Evolutionary conservation across 2,329 filamentous ascomycete genomes (phyloP), one percentile per base, ranked within the genome.

Genomic region (Zymoseptoria brevis): DNA sequence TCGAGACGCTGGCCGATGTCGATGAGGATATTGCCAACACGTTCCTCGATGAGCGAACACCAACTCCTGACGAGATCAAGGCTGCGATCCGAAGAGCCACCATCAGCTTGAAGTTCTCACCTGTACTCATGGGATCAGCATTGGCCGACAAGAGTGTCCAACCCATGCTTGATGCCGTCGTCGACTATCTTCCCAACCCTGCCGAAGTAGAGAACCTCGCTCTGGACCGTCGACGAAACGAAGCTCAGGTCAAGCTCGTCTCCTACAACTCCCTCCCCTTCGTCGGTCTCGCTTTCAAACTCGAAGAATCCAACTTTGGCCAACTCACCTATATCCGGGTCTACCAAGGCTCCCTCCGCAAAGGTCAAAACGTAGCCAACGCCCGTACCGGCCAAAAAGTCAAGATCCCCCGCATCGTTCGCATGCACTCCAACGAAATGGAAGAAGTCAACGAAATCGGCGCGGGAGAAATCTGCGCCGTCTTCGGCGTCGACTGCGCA

Each of bases 361-460:
- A 96, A 81, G 90, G 92, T 54, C 83, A 87, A 71, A 90, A 92
- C 73, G 86, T 99, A 57, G 96, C 87, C 83, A 99, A 97, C 76
- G 92, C 92, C 8, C 87, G 92, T 68, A 95, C 85, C 64, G 89
- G 93, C 75, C 96, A 96, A 82, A 96, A 93, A 80, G 88, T 99
- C 73, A 92, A 95, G 76, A 87, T 99, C 59, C 94, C 94, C 19
- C 89, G 93, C 72, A 97, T 99, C 69, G 94, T 99, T 63, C 90
- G 94, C 63, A 99, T 99, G 94, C 94, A 99, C 80, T 96, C 92
- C 52, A 96, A 97, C 73, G 94, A 99, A 72, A 96, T 99, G 93
- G 94, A 99, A 75, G 94, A 99, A 72, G 90, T 96, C 29, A 81
- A 78, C 58, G 92, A 96, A 75, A 88, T 99, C 64, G 90, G 92